These are phyloP conservation scores for Chaetomiaceae sp. DNA, from an alignment of 2,329 filamentous ascomycete species.

Conservation along the genomic window DNA sequence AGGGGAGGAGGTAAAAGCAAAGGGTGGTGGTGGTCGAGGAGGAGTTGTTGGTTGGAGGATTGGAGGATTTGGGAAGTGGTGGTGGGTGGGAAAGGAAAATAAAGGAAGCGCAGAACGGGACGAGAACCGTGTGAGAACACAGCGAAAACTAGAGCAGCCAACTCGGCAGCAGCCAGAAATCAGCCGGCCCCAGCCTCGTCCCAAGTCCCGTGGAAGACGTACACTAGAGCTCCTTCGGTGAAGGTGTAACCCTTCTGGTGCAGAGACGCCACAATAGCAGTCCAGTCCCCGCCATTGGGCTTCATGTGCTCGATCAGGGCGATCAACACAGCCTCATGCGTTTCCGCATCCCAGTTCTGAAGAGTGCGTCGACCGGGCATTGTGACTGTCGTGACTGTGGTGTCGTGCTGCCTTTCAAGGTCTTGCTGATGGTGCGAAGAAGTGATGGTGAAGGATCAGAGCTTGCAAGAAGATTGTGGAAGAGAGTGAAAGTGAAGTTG, in stretches of 20 bases:
- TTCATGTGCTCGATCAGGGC: conserved; percentile 37
- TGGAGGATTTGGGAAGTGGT: background rate
- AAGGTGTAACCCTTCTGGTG: conserved; percentile 29
- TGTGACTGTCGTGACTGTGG: background rate
- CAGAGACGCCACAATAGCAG: conserved; percentile 25
- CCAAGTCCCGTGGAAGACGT: conserved; percentile 11
- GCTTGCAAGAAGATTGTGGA: background rate
- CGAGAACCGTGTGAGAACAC: background rate
- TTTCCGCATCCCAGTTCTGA: conserved; percentile 37
- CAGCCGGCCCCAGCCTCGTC: background rate
- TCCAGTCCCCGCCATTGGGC: conserved; percentile 31
- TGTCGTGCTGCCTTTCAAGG: background rate
- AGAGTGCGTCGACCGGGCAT: conserved; percentile 15
- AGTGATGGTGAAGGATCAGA: background rate
- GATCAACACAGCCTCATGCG: conserved; percentile 43
- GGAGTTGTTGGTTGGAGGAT: background rate
- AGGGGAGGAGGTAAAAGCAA: too few species aligned
- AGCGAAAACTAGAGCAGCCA: background rate
- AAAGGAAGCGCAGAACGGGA: background rate
- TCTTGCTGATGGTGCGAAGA: background rate
- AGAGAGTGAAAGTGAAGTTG: background rate
- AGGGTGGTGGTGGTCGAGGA: background rate
- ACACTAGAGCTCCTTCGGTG: conserved; percentile 27
- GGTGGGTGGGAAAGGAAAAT: background rate
- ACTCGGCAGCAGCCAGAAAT: background rate